phyloP scores from a whole-genome alignment of 176 grass and related monocot genomes.

The Poa annua region DNA sequence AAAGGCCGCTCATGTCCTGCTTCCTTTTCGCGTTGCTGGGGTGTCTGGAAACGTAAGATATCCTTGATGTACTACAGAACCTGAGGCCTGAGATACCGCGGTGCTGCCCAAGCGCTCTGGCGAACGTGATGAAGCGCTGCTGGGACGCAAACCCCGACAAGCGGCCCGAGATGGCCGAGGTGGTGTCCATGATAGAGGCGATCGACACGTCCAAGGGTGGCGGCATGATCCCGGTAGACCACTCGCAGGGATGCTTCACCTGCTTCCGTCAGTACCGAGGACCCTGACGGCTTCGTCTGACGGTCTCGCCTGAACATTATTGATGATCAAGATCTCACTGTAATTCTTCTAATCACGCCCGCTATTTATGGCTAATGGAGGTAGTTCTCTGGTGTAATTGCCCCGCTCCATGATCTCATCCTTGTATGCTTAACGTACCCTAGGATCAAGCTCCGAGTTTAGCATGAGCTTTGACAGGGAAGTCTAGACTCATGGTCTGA shows the following conservation, averaged over 20 bases:
- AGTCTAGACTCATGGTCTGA: slow-evolving; percentile 18
- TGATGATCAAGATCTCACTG: slow-evolving; percentile 34
- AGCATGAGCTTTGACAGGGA: neutral
- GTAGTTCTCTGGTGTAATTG: slow-evolving; percentile 37
- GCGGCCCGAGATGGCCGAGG: slow-evolving; percentile 88
- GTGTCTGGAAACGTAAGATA: neutral
- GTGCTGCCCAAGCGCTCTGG: slow-evolving; percentile 86
- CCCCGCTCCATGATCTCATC: neutral
- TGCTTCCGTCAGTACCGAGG: slow-evolving; percentile 75
- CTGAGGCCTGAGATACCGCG: slow-evolving; percentile 97
- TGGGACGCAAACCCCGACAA: slow-evolving; percentile 96
- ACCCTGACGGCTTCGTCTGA: slow-evolving; percentile 49
- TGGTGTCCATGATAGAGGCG: slow-evolving; percentile 89
- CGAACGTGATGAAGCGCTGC: slow-evolving; percentile 92
- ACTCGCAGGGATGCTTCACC: slow-evolving; percentile 74
- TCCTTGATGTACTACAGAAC: slow-evolving; percentile 61
- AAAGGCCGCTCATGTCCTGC: neutral
- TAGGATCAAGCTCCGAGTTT: slow-evolving; percentile 14
- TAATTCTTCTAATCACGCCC: slow-evolving; percentile 50
- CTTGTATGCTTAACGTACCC: slow-evolving; percentile 19
- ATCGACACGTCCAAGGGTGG: slow-evolving; percentile 98
- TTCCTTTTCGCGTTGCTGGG: neutral
- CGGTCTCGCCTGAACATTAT: neutral
- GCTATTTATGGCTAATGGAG: slow-evolving; percentile 35
- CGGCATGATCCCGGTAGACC: slow-evolving; percentile 86